A percentile compares a stretch with the other conserved stretches of the same genome.
phyloP scores from a whole-genome alignment of 306 rosid species.

The Trifolium subterraneum region DNA sequence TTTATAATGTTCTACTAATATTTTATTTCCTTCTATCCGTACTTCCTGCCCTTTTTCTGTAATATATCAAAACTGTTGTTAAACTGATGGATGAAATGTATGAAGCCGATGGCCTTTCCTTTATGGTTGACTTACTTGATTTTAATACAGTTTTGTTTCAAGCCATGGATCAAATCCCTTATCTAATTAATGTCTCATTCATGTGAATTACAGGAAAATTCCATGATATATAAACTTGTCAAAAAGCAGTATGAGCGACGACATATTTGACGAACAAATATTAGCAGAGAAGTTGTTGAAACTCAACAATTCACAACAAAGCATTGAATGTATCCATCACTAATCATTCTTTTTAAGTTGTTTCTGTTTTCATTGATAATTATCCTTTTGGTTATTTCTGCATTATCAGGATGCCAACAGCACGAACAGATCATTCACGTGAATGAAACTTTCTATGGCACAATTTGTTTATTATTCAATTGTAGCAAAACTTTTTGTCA shows the following conservation, averaged over 20 bases:
- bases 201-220: slow-evolving; percentile 44
- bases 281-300: slow-evolving; percentile 76
- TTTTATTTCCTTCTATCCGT: background rate
- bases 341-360: slow-evolving; percentile 6
- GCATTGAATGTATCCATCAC: slow-evolving; percentile 87
- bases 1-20: background rate
- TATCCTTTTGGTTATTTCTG: slow-evolving; percentile 29
- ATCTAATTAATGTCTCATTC: slow-evolving; percentile 18
- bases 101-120: slow-evolving; percentile 29
- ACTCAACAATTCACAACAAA: slow-evolving; percentile 89
- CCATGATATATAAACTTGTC: slow-evolving; percentile 47
- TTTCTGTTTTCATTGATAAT: slow-evolving; percentile 15
- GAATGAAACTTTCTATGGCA: slow-evolving; percentile 7
- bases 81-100: slow-evolving; percentile 12
- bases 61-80: slow-evolving; percentile 1
- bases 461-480: slow-evolving; percentile 10
- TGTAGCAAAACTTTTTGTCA: background rate
- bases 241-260: slow-evolving; percentile 63
- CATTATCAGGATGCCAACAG: slow-evolving; percentile 17
- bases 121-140: slow-evolving; percentile 14
- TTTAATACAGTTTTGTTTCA: slow-evolving; percentile 35
- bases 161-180: background rate
- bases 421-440: slow-evolving; percentile 29
- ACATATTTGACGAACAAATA: slow-evolving; percentile 64
- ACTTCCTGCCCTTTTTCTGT: background rate